A percentile compares a stretch with the other conserved stretches of the same genome.
These are phyloP conservation scores for Gentiana straminea DNA, from an alignment of 257 asterid genomes.

Conservation along the genomic window DNA sequence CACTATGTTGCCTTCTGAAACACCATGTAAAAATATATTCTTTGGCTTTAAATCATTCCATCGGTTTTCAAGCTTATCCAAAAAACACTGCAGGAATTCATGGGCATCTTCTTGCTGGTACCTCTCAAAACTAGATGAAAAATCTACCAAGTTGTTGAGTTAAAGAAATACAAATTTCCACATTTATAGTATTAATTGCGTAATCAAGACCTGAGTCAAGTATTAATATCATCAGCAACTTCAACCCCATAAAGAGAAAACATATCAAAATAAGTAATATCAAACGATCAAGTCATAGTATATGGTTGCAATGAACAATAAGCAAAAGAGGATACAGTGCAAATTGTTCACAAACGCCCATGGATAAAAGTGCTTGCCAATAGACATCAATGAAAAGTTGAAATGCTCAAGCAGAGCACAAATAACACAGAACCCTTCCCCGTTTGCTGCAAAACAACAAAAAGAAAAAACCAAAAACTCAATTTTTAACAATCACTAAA, in stretches of 20 bases:
- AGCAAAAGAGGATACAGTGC: neutral
- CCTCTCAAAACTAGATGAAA: conserved; percentile 48
- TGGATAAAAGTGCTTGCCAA: neutral
- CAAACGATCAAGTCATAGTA: neutral
- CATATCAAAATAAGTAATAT: neutral
- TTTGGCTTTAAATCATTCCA: conserved; percentile 12
- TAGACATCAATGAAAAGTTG: conserved; percentile 25
- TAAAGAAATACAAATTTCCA: conserved; percentile 30
- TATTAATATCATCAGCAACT: no score
- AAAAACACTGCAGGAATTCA: conserved; percentile 75
- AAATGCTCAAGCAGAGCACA: conserved; percentile 46
- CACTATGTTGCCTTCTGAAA: conserved; percentile 38
- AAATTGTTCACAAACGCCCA: neutral
- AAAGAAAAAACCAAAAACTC: neutral
- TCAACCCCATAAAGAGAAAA: no score
- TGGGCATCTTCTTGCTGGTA: conserved; percentile 91
- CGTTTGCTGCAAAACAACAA: conserved; percentile 32
- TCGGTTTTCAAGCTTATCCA: conserved; percentile 61
- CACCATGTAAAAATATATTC: conserved; percentile 13
- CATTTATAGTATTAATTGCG: no score
- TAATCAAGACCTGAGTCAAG: no score
- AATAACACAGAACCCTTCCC: conserved; percentile 34
- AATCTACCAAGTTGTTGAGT: conserved; percentile 38
- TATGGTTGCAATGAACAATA: neutral
- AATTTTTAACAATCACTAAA: neutral